Evolutionary conservation across 2,329 filamentous ascomycete species (phyloP).

Genomic region (Claviceps sp.): DNA sequence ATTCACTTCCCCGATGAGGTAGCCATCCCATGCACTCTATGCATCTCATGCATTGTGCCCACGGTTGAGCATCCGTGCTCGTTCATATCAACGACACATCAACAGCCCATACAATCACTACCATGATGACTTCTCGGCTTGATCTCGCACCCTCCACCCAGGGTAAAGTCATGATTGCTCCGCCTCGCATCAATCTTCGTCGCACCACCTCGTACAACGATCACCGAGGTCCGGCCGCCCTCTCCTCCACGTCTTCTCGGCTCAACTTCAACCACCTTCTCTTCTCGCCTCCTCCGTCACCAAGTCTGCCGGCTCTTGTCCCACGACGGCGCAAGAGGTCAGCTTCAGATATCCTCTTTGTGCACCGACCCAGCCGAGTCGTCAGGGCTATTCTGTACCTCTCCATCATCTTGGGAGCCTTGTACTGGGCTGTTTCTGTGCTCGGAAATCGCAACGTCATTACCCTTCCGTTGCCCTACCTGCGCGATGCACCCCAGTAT

Average conservation of each 20-base stretch:
- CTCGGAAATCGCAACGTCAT: constrained; percentile 17
- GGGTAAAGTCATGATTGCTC: constrained; percentile 37
- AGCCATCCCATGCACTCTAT: not conserved
- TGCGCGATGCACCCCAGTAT: constrained; percentile 34
- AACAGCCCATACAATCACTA: constrained; percentile 3
- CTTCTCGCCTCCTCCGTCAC: constrained; percentile 56
- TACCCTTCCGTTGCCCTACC: constrained; percentile 26
- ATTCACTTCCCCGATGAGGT: not conserved
- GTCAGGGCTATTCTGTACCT: constrained; percentile 43
- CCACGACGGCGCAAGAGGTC: constrained; percentile 49
- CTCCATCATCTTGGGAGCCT: constrained; percentile 31
- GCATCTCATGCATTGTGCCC: not conserved
- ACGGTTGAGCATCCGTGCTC: not conserved
- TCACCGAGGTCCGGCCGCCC: constrained; percentile 28
- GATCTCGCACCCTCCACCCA: constrained; percentile 31
- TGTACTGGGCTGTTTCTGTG: constrained; percentile 31
- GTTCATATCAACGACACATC: not conserved
- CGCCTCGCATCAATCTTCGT: constrained; percentile 44
- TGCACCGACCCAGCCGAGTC: constrained; percentile 41
- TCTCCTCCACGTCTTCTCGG: constrained; percentile 47
- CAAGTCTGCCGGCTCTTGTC: constrained; percentile 54
- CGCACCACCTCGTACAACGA: constrained; percentile 43
- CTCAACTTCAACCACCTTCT: constrained; percentile 56
- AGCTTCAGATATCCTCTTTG: constrained; percentile 26
- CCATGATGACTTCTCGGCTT: constrained; percentile 31